Base-by-base conservation (phyloP, 1,284 basidiomycete genomes). In the Marasmius oreades region DNA sequence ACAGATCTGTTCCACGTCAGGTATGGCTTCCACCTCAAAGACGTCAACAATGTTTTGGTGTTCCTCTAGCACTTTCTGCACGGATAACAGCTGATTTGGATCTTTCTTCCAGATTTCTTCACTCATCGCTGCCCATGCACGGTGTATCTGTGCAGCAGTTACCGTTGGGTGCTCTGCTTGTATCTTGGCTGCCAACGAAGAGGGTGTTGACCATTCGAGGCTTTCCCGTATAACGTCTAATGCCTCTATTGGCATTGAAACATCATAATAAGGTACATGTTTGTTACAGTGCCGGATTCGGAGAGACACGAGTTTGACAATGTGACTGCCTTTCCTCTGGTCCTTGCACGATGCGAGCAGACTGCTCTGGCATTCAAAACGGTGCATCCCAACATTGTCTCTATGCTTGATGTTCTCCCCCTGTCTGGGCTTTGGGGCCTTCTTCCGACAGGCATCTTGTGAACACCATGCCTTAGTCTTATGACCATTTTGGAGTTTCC, bases 91-190 rank as follows among this genome's bases (percentile, higher is more conserved):
- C 24, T 51, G 54, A 3, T 51, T 24, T 1, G 18, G 18, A 50
- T 55, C 46, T 22, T 26, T 37, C 47, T 51, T 55, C 48, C 54
- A 55, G 7, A 55, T 22, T 28, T 55, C 54, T 20, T 59, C 65
- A 8, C 39, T 45, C 55, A 56, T 56, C 12, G 24, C 14, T 2
- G 50, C 18, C 55, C 55, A 56, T 1, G 55, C 55, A 3, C 23
- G 11, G 31, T 56, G 42, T 26, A 56, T 56, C 43, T 52, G 50
- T 3, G 42, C 50, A 22, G 51, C 36, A 8, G 55, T 56, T 0
- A 56, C 26, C 10, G 44, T 16, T 10, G 55, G 51, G 23, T 45
- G 34, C 20, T 5, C 22, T 16, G 7, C 8, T 46, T 56, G 55
- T n/a, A 56, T 52, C 1, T 23, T 33, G n/a, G 33, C 18, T 2